Base-by-base conservation (phyloP, 768 basidiomycete genomes). In the Pholiota conissans region DNA sequence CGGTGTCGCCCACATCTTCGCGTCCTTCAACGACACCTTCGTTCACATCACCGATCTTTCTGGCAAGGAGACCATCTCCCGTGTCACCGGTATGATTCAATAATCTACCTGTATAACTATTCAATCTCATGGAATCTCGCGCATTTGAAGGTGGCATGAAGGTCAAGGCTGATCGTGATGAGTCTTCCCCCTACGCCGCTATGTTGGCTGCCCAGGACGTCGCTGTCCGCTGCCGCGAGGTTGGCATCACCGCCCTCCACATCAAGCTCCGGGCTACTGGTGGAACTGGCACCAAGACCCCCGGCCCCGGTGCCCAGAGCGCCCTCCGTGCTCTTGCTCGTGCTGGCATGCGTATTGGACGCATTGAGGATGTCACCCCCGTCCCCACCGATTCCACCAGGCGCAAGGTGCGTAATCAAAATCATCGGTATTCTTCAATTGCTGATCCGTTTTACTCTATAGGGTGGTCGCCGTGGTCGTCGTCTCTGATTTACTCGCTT, bases 91-190 rank as follows among this genome's bases (percentile, higher is more conserved):
- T 90, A 57, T 67, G 84, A 26, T 50, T 45, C 26, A 28, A 47
- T 47, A 27, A 35, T 50, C 3, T 34, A 22, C 39, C 13, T 30
- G 14, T 11, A 24, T 39, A 27, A 22, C 14, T 16, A 49, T 2
- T 16, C 6, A 13, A 49, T 48, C 46, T 49, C 35, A 49, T 49
- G 26, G 28, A 34, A 14, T 22, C 22, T 49, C 9, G 26, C 8
- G 32, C 27, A 18, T 42, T 54, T 55, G 30, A 59, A 91, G 93
- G 93, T 74, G 97, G 97, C 60, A 98, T 98, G 97, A 98, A 98
- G 82, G 97, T 99, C 79, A 99, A 98, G 83, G 97, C 96, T 11
- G 97, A 99, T 78, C 91, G 97, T 77, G 97, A 99, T 79, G 97
- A 99, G 79, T 98, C 95, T 39, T 98, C 95, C 22, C 93, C 92